These are phyloP conservation scores for Penicillium maclennaniae DNA, from an alignment of 495 filamentous ascomycete species.

Conservation along the genomic window DNA sequence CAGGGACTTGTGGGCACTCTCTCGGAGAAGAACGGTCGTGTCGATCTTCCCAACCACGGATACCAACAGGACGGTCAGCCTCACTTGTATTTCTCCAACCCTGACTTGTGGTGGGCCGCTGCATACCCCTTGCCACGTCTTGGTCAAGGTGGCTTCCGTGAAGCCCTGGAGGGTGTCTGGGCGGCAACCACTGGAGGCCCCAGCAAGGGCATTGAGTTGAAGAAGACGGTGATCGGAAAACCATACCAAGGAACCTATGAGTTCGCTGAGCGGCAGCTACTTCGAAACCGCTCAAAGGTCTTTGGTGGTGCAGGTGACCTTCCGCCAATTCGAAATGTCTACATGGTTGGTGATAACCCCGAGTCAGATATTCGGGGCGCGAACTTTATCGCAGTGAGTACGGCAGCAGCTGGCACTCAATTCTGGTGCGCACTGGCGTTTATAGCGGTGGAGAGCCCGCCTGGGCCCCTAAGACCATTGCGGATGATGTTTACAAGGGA, in stretches of 20 bases:
- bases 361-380: constrained; percentile 89
- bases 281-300: constrained; percentile 52
- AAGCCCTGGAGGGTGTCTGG: constrained; percentile 77
- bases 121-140: constrained; percentile 80
- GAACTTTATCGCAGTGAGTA: constrained; percentile 63
- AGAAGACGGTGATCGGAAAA: constrained; percentile 76
- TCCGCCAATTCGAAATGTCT: constrained; percentile 60
- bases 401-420: constrained; percentile 71
- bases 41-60: constrained; percentile 61
- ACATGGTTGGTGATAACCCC: constrained; percentile 98
- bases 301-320: constrained; percentile 30
- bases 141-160: constrained; percentile 88
- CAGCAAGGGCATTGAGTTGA: constrained; percentile 52
- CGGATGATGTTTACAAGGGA: constrained; percentile 64
- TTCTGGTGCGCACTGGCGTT: constrained; percentile 85
- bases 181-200: constrained; percentile 61
- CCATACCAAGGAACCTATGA: constrained; percentile 70
- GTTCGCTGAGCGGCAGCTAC: constrained; percentile 75
- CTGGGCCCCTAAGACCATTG: constrained; percentile 54
- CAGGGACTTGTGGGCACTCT: constrained; percentile 73
- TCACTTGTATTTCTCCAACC: constrained; percentile 79
- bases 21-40: constrained; percentile 54
- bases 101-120: constrained; percentile 85
- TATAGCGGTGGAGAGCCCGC: constrained; percentile 56
- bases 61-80: constrained; percentile 80